These are phyloP conservation scores for Calcarisporium arbuscula DNA, from an alignment of 2,329 filamentous ascomycete species.

Conservation along the genomic window DNA sequence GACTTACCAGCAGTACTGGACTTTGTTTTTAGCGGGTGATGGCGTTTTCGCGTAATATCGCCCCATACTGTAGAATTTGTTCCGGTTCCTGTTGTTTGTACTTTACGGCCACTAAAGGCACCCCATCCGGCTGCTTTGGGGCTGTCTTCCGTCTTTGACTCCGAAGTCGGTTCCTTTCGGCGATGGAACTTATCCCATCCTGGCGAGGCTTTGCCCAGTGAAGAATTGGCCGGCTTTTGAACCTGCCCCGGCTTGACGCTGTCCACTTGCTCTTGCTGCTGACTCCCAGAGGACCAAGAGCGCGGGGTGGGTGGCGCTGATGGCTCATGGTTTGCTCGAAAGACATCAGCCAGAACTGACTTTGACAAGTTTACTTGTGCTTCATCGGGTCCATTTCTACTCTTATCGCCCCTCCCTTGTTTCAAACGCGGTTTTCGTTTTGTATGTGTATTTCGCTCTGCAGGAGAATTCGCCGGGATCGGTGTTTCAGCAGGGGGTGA, in stretches of 20 bases:
- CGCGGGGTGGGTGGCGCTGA: slow-evolving; percentile 18
- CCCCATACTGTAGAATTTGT: slow-evolving; percentile 12
- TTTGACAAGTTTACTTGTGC: slow-evolving; percentile 16
- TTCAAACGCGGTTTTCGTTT: background rate
- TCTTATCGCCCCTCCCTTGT: background rate
- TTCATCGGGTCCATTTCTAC: slow-evolving; percentile 3
- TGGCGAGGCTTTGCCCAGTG: background rate
- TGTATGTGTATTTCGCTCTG: slow-evolving; percentile 1
- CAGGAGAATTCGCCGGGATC: background rate
- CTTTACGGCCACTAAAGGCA: slow-evolving; percentile 14
- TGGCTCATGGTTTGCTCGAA: slow-evolving; percentile 21
- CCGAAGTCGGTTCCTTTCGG: no score
- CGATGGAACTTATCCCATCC: background rate
- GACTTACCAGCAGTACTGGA: background rate
- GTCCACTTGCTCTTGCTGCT: slow-evolving; percentile 2
- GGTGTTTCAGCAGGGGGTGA: background rate
- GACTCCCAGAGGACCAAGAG: slow-evolving; percentile 17
- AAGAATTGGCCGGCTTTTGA: no score
- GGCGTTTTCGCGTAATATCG: slow-evolving; percentile 10
- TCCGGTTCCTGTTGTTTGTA: slow-evolving; percentile 6
- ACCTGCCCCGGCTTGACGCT: no score
- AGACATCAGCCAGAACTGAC: slow-evolving; percentile 25
- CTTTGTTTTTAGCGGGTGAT: no score
- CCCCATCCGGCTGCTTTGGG: slow-evolving; percentile 14
- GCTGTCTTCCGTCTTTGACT: no score